phyloP scores from a whole-genome alignment of 2,329 filamentous ascomycete genomes.

The Ambrosiella xylebori region DNA sequence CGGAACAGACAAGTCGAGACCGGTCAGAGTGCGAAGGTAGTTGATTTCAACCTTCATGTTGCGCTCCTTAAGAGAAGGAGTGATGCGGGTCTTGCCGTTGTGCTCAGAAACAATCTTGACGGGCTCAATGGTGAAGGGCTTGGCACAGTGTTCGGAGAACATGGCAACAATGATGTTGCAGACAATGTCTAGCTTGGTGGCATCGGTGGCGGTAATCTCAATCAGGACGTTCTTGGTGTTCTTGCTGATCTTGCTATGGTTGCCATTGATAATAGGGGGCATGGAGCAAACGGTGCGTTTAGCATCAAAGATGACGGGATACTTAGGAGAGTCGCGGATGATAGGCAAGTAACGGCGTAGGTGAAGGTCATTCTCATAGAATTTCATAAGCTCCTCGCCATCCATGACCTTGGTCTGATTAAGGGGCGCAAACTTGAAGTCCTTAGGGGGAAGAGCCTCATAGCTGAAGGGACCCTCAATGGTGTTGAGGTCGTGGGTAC shows the following conservation, averaged over 20 bases:
- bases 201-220: slow-evolving; percentile 89
- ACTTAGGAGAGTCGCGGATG: slow-evolving; percentile 81
- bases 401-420: slow-evolving; percentile 87
- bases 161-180: slow-evolving; percentile 92
- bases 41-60: slow-evolving; percentile 68
- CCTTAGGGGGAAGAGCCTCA: slow-evolving; percentile 75
- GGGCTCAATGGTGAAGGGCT: slow-evolving; percentile 84
- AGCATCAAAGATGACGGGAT: slow-evolving; percentile 88
- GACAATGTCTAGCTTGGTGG: slow-evolving; percentile 91
- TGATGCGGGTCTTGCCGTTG: slow-evolving; percentile 66
- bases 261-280: slow-evolving; percentile 92
- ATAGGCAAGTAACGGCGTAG: slow-evolving; percentile 83
- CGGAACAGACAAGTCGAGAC: slow-evolving; percentile 55
- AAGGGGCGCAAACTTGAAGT: slow-evolving; percentile 78
- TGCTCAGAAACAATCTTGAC: slow-evolving; percentile 84
- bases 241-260: slow-evolving; percentile 89
- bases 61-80: slow-evolving; percentile 64
- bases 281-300: slow-evolving; percentile 78
- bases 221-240: slow-evolving; percentile 90
- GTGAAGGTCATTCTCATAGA: slow-evolving; percentile 91
- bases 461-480: slow-evolving; percentile 92
- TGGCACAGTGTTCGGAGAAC: slow-evolving; percentile 83
- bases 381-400: slow-evolving; percentile 74
- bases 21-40: slow-evolving; percentile 88
- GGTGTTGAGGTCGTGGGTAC: slow-evolving; percentile 90